These are phyloP conservation scores for Sphaceloma murrayae DNA, from an alignment of 2,329 filamentous ascomycete species.

Conservation along the genomic window DNA sequence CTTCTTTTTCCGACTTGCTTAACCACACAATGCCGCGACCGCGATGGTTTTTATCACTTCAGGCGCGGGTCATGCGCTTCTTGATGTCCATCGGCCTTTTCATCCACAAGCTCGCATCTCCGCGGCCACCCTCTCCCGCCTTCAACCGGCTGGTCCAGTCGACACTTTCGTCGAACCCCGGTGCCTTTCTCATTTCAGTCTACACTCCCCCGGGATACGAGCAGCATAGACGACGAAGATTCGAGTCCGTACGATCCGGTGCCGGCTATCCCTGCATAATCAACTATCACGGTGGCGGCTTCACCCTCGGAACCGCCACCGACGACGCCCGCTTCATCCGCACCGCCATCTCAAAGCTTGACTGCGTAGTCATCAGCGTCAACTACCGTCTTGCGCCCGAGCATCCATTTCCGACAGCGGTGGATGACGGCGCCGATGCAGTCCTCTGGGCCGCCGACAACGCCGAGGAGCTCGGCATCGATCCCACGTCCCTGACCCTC, in stretches of 20 bases:
- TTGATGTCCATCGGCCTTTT: slow-evolving; percentile 62
- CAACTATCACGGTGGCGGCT: slow-evolving; percentile 57
- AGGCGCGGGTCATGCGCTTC: slow-evolving; percentile 57
- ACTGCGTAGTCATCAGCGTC: slow-evolving; percentile 51
- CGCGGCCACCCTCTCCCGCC: slow-evolving; percentile 49
- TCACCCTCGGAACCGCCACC: slow-evolving; percentile 49
- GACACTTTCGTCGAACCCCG: slow-evolving; percentile 37
- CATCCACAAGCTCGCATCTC: slow-evolving; percentile 53
- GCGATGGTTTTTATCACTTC: slow-evolving; percentile 52
- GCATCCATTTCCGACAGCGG: slow-evolving; percentile 52
- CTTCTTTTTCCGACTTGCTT: not conserved
- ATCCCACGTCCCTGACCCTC: slow-evolving; percentile 48
- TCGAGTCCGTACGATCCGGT: slow-evolving; percentile 20
- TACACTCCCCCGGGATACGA: slow-evolving; percentile 48
- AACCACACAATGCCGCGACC: slow-evolving; percentile 16
- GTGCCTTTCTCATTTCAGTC: slow-evolving; percentile 48
- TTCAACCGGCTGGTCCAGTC: slow-evolving; percentile 50
- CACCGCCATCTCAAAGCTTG: slow-evolving; percentile 45
- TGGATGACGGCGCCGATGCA: slow-evolving; percentile 55
- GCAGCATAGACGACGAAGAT: slow-evolving; percentile 31
- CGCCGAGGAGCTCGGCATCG: slow-evolving; percentile 47
- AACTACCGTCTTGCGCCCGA: slow-evolving; percentile 54
- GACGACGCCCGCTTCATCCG: slow-evolving; percentile 54
- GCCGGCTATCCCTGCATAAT: slow-evolving; percentile 47
- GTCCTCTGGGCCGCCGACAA: slow-evolving; percentile 49